phyloP scores from a whole-genome alignment of 257 asterid species.

The Capsicum chinense region DNA sequence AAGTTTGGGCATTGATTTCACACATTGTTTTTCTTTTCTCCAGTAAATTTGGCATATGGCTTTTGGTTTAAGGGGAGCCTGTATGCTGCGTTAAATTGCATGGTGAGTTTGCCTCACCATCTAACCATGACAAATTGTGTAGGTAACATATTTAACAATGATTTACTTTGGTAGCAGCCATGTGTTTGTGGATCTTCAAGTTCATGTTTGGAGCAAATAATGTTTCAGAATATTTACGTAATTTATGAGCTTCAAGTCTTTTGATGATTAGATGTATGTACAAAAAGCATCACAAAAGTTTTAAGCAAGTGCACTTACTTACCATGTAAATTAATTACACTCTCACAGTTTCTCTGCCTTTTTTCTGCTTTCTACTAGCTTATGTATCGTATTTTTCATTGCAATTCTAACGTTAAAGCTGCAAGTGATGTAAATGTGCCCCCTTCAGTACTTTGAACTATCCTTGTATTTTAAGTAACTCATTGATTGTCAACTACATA shows the following conservation, averaged over 20 bases:
- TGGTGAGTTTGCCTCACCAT: slow-evolving; percentile 59
- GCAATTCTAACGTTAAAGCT: slow-evolving; percentile 8
- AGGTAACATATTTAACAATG: slow-evolving; percentile 19
- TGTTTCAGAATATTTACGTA: slow-evolving; percentile 6
- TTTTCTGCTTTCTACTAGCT: slow-evolving; percentile 4
- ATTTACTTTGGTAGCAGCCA: slow-evolving; percentile 24
- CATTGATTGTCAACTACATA: not conserved
- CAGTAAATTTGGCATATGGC: slow-evolving; percentile 94
- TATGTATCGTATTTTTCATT: not conserved
- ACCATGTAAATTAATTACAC: slow-evolving; percentile 22
- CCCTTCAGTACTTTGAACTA: slow-evolving; percentile 16
- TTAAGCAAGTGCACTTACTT: not conserved
- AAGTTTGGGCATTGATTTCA: not conserved
- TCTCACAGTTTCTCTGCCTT: not conserved
- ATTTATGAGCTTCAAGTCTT: not conserved
- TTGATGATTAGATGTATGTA: not conserved
- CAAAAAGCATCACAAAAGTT: not conserved
- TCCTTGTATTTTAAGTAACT: not conserved
- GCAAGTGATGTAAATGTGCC: slow-evolving; percentile 19
- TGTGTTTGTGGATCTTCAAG: not conserved
- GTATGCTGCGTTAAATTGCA: slow-evolving; percentile 76
- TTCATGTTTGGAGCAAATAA: slow-evolving; percentile 6
- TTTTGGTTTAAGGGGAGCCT: slow-evolving; percentile 75
- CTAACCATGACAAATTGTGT: slow-evolving; percentile 23
- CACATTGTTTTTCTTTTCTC: slow-evolving; percentile 32